Percentiles rank a stretch among this genome's conserved stretches.
These are phyloP conservation scores for Argentina anserina DNA, from an alignment of 306 rosid genomes.

Conservation along the genomic window DNA sequence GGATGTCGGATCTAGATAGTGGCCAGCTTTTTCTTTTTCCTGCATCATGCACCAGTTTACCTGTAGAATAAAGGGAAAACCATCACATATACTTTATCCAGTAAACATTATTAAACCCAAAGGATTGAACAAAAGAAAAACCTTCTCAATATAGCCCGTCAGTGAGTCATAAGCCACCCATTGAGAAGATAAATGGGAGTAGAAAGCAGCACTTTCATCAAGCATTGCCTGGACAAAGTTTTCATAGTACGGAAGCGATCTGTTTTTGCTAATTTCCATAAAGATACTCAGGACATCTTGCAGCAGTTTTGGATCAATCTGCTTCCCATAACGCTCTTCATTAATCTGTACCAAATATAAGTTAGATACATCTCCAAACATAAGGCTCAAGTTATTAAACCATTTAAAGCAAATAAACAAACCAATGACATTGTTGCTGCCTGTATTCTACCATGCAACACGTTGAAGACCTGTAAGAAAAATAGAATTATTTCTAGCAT, in stretches of 20 bases:
- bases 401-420: background rate
- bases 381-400: background rate
- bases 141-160: constrained; percentile 2
- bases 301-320: background rate
- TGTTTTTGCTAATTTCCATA: background rate
- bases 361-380: background rate
- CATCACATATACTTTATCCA: background rate
- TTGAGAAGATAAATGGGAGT: constrained; percentile 4
- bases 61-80: background rate
- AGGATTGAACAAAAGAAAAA: background rate
- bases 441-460: background rate
- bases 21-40: constrained; percentile 7
- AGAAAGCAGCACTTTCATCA: background rate
- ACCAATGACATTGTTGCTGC: constrained; percentile 10
- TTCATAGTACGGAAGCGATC: background rate
- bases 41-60: constrained; percentile 5
- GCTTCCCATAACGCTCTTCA: background rate
- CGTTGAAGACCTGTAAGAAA: constrained; percentile 6
- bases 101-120: background rate
- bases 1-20: background rate
- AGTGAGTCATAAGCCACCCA: background rate
- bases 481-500: background rate
- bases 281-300: constrained; percentile 8
- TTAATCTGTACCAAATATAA: constrained; percentile 3
- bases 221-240: constrained; percentile 5